Conservation (phyloP, 495 filamentous ascomycete species). For the Xylaria grammica region DNA sequence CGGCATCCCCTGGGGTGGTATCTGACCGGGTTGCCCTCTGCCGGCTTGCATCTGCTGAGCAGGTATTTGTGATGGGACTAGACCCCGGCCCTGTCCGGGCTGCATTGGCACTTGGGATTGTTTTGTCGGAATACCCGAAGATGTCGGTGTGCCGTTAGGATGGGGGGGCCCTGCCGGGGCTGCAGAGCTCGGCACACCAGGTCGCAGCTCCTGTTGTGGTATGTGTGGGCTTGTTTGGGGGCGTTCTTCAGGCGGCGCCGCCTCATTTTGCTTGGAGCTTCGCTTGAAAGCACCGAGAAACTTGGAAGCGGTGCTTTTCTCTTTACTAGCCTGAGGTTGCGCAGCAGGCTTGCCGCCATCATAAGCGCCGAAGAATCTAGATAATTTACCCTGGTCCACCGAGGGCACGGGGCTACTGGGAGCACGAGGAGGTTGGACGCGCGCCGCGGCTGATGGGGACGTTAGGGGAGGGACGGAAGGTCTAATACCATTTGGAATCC, state of each 20-base stretch:
- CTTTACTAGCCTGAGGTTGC: constrained; percentile 26
- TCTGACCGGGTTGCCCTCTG: constrained; percentile 15
- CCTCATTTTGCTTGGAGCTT: constrained; percentile 30
- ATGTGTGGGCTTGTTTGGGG: constrained; percentile 31
- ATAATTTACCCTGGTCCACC: constrained; percentile 29
- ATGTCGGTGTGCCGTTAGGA: neutral
- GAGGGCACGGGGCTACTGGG: constrained; percentile 26
- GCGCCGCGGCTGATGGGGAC: constrained; percentile 7
- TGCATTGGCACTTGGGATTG: constrained; percentile 45
- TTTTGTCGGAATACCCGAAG: constrained; percentile 31
- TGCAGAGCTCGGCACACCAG: constrained; percentile 12
- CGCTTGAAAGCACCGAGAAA: constrained; percentile 35
- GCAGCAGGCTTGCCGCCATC: constrained; percentile 16
- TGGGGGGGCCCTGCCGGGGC: neutral
- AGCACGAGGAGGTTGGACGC: constrained; percentile 13
- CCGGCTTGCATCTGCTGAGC: constrained; percentile 25
- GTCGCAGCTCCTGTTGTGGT: constrained; percentile 27
- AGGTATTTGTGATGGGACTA: constrained; percentile 4
- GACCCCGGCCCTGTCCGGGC: constrained; percentile 27
- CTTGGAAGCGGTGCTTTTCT: constrained; percentile 36
- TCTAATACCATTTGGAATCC: constrained; percentile 10
- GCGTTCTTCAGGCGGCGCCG: constrained; percentile 13
- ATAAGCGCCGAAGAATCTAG: constrained; percentile 35
- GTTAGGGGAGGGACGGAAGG: constrained; percentile 8
- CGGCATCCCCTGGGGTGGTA: constrained; percentile 19